These are phyloP conservation scores for Aspergillus unguis DNA, from an alignment of 2,329 filamentous ascomycete species.

Conservation along the genomic window DNA sequence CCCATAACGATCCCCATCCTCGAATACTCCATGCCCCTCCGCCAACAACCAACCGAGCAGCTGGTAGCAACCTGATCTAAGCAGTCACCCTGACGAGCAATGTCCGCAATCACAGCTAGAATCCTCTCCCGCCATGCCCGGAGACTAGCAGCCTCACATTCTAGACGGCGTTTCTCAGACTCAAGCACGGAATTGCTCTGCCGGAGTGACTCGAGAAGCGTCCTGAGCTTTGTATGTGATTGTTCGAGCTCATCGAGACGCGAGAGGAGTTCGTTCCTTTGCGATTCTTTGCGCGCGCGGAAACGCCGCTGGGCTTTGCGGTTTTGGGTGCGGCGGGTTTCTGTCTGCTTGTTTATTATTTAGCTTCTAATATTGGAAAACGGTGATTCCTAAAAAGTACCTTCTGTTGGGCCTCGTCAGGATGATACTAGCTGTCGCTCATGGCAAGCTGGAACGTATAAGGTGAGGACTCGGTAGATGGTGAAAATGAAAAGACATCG, in stretches of 20 bases:
- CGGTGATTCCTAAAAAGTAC: background rate
- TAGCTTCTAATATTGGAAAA: background rate
- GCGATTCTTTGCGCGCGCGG: conserved; percentile 4
- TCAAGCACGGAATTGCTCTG: background rate
- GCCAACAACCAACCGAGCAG: conserved; percentile 1
- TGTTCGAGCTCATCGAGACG: background rate
- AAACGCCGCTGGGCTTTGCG: conserved; percentile 2
- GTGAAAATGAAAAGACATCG: background rate
- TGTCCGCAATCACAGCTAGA: background rate
- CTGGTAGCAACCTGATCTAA: background rate
- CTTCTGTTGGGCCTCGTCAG: background rate
- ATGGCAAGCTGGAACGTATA: background rate
- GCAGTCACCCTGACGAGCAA: background rate
- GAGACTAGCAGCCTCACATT: background rate
- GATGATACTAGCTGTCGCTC: background rate
- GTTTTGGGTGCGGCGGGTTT: conserved; percentile 1
- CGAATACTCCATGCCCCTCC: background rate
- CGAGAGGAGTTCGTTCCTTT: background rate
- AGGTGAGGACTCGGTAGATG: background rate
- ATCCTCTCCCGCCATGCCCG: conserved; percentile 4
- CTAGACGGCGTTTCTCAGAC: background rate
- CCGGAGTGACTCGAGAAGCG: background rate
- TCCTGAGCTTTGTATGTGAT: background rate
- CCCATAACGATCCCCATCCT: background rate
- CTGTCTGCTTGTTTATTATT: background rate